Evolutionary conservation across 129 eudicot genomes (phyloP), one percentile per base, ranked within the genome.

Genomic region (Arctium minus): DNA sequence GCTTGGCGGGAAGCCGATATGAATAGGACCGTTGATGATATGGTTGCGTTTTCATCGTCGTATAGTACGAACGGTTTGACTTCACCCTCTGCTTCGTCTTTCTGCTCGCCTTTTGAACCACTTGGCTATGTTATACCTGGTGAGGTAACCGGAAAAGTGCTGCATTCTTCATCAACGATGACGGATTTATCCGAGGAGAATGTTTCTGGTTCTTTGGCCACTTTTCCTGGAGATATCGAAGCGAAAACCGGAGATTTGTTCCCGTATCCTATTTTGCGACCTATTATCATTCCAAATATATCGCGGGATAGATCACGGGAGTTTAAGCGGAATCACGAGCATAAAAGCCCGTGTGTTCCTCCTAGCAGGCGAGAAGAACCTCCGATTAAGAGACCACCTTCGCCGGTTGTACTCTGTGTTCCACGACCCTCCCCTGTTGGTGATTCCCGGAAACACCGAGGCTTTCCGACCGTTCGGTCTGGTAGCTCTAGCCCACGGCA

Each of bases 401-500:
- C 98, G 15, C 98, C 98, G 6, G 98, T 95, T 36, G 98, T 95
- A 18, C 97, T 95, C 42, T 95, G 98, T 85, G 98, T 95, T 29
- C 96, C 98, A 70, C 91, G 88, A 40, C 97, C 97, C 2, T 90
- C 97, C 50, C 92, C 91, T 31, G 92, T 84, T 15, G 85, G 93
- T 10, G 97, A 92, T 86, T 91, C 97, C 38, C 86, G 97, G 76
- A 92, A 88, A 71, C 97, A 91, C 76, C 84, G 97, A n/a, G 97
- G 97, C 11, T 95, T 91, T 86, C 97, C 98, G 3, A 91, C 98
- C 6, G 98, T 93, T 68, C 89, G 98, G 79, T 95, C 98, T n/a
- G 98, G 98, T 82, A 95, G 98, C 89, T 95, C 98, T 44, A 95
- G 98, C 89, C 98, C 98, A 27, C 85, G 94, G 83, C 92, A 95